These are phyloP conservation scores for Coemansia biformis DNA, from an alignment of 192 early-diverging fungal genomes.

Conservation along the genomic window DNA sequence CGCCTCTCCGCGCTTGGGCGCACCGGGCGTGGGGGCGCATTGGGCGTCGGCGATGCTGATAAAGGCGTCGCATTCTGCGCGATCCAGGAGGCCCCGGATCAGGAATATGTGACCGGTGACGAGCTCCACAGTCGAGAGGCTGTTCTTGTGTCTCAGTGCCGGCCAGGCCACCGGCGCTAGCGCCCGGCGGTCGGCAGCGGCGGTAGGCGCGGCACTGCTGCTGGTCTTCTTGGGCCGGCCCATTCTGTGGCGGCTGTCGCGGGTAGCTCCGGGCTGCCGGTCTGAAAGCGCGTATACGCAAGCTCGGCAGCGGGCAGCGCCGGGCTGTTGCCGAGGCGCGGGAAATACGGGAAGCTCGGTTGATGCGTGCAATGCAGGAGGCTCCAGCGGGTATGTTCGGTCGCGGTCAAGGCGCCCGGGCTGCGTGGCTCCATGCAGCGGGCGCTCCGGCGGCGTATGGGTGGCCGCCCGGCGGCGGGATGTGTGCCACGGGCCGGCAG, in stretches of 20 bases:
- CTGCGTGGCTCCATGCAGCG: no score
- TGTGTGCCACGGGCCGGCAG: no score
- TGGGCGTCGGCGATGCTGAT: constrained; percentile 36
- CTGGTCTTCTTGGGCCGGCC: constrained; percentile 18
- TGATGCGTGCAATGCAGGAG: no score
- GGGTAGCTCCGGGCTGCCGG: no score
- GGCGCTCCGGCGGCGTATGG: no score
- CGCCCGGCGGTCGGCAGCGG: not conserved
- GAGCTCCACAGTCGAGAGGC: constrained; percentile 24
- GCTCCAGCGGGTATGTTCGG: no score
- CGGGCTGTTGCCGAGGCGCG: no score
- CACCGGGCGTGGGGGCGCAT: constrained; percentile 23
- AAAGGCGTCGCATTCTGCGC: constrained; percentile 36
- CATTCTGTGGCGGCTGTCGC: constrained; percentile 1
- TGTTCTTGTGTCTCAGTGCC: constrained; percentile 24
- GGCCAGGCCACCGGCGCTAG: constrained; percentile 22
- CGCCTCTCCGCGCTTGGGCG: constrained; percentile 55
- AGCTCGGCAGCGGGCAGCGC: no score
- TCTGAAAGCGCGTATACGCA: no score
- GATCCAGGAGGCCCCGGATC: constrained; percentile 16
- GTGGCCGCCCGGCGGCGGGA: no score
- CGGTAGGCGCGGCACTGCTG: not conserved
- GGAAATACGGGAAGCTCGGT: no score
- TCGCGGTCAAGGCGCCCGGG: no score
- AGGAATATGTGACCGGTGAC: constrained; percentile 40